Evolutionary conservation across 768 basidiomycete genomes (phyloP).

Genomic region (Mycena epipterygia): DNA sequence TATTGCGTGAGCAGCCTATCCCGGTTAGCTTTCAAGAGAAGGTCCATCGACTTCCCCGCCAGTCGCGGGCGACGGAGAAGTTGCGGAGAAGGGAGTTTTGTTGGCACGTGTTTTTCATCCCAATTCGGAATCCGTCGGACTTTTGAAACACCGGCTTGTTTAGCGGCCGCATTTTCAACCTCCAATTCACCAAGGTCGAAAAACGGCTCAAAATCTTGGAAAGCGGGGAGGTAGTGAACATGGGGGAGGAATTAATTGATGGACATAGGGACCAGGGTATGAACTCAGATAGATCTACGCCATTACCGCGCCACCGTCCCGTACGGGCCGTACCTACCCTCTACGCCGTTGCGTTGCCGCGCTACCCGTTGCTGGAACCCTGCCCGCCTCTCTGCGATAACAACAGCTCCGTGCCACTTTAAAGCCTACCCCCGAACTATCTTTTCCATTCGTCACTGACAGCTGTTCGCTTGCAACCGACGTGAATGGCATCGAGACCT

Average conservation of each 20-base stretch:
- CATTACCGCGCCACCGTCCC: too few relatives aligned
- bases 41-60: conserved; percentile 46
- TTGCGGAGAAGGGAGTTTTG: background rate
- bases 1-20: conserved; percentile 57
- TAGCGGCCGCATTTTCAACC: background rate
- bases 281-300: background rate
- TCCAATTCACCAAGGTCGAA: conserved; percentile 5
- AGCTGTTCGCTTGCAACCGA: background rate
- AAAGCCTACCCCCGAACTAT: background rate
- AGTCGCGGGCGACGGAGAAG: conserved; percentile 24
- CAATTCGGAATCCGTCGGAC: conserved; percentile 4
- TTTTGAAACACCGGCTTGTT: conserved; percentile 15
- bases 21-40: conserved; percentile 60
- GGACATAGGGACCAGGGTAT: background rate
- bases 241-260: background rate
- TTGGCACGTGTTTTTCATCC: conserved; percentile 26
- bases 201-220: conserved; percentile 22
- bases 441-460: conserved; percentile 4
- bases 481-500: conserved; percentile 2
- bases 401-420: conserved; percentile 12
- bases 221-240: too few relatives aligned
- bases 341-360: too few relatives aligned
- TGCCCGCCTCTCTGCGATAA: background rate
- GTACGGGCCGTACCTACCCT: too few relatives aligned
- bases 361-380: background rate